A percentile compares a stretch with the other conserved stretches of the same genome.
Evolutionary conservation across 2,329 filamentous ascomycete genomes (phyloP).

Genomic region (Nectriaceae sp.): DNA sequence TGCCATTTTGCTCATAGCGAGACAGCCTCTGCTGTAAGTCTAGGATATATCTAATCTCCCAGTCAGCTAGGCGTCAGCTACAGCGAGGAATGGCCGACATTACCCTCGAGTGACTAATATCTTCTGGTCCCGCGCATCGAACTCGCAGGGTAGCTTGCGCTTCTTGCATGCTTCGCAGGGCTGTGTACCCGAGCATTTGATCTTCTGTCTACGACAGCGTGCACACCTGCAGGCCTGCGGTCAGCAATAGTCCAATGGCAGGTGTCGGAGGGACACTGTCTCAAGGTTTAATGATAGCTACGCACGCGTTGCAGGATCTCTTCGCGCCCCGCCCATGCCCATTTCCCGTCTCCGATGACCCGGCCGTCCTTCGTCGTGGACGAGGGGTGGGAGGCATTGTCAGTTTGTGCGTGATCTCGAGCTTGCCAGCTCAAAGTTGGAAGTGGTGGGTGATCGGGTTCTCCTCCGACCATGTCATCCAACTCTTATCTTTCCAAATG

Average conservation of each 20-base stretch:
- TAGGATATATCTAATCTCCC: conserved; percentile 33
- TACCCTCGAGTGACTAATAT: conserved; percentile 50
- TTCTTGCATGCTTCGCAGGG: conserved; percentile 36
- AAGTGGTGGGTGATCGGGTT: no score
- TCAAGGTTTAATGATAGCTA: no score
- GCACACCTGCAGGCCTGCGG: conserved; percentile 19
- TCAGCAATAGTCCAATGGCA: conserved; percentile 2
- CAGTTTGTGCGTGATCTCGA: neutral
- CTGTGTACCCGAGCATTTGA: conserved; percentile 35
- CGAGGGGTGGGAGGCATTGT: conserved; percentile 21
- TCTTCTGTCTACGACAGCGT: conserved; percentile 36
- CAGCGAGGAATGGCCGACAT: conserved; percentile 13
- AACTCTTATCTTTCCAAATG: no score
- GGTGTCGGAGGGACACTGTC: neutral
- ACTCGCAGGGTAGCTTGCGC: conserved; percentile 34
- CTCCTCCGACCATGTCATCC: no score
- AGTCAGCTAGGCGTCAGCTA: neutral
- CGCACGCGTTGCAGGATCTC: conserved; percentile 28
- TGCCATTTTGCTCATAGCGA: conserved; percentile 9
- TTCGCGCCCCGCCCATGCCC: conserved; percentile 22
- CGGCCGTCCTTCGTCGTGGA: conserved; percentile 18
- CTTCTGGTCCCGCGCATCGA: conserved; percentile 48
- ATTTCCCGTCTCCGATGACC: conserved; percentile 12
- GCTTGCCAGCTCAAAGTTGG: neutral
- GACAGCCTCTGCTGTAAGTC: conserved; percentile 36